Evolutionary conservation across 2,329 filamentous ascomycete species (phyloP).

Genomic region (Golovinomyces cichoracearum): DNA sequence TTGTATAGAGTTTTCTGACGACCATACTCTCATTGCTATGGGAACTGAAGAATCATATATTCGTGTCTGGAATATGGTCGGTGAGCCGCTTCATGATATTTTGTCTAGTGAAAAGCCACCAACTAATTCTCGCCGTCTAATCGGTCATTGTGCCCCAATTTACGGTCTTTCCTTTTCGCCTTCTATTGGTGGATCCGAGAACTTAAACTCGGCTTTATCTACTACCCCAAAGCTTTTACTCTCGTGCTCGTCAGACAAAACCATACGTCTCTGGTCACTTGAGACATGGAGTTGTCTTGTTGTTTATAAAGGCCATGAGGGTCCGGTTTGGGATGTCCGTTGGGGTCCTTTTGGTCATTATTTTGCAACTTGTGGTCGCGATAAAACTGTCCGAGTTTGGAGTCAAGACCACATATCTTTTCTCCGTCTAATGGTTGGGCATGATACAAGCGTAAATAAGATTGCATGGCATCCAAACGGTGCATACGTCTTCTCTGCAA

Average conservation of each 20-base stretch:
- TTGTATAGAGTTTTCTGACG: slow-evolving; percentile 88
- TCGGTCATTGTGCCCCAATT: slow-evolving; percentile 74
- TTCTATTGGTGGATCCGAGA: slow-evolving; percentile 11
- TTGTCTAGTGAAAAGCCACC: slow-evolving; percentile 34
- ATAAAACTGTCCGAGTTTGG: slow-evolving; percentile 78
- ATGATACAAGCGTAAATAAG: slow-evolving; percentile 76
- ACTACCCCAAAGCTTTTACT: slow-evolving; percentile 51
- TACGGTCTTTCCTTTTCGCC: slow-evolving; percentile 68
- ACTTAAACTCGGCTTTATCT: slow-evolving; percentile 13
- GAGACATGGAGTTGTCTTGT: slow-evolving; percentile 82
- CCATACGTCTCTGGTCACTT: slow-evolving; percentile 75
- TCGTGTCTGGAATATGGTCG: slow-evolving; percentile 75
- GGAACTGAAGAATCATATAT: slow-evolving; percentile 91
- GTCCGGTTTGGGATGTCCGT: slow-evolving; percentile 62
- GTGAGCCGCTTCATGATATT: slow-evolving; percentile 48
- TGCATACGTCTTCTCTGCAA: slow-evolving; percentile 77
- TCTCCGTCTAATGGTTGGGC: slow-evolving; percentile 66
- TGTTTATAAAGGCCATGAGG: slow-evolving; percentile 78
- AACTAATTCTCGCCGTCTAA: slow-evolving; percentile 46
- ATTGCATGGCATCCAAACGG: slow-evolving; percentile 91
- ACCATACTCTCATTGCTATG: slow-evolving; percentile 61
- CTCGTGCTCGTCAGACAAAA: slow-evolving; percentile 66
- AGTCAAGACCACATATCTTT: slow-evolving; percentile 78
- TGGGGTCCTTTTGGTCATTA: slow-evolving; percentile 94
- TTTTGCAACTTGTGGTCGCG: slow-evolving; percentile 66